Evolutionary conservation across 2,329 filamentous ascomycete species (phyloP).

Genomic region (Diplodia intermedia): DNA sequence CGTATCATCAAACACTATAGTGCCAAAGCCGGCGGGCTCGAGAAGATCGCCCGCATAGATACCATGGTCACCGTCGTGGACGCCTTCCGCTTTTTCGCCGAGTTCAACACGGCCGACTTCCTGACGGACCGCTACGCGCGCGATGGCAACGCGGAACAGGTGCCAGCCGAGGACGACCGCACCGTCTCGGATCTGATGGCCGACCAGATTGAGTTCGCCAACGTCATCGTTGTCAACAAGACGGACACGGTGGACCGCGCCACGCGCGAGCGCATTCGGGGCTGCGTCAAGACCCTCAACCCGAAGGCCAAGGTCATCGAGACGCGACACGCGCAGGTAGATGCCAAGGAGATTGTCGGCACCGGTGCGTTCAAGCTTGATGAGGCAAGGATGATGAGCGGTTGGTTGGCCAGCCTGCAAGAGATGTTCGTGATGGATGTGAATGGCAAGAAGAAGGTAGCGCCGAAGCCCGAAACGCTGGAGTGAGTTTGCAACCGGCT

Average conservation of each 20-base stretch:
- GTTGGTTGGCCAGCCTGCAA: constrained; percentile 74
- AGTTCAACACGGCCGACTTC: constrained; percentile 74
- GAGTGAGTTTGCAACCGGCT: constrained; percentile 54
- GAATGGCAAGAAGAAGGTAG: constrained; percentile 61
- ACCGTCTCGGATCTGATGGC: constrained; percentile 79
- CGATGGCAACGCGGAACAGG: constrained; percentile 56
- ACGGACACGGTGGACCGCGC: constrained; percentile 64
- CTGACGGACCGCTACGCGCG: constrained; percentile 66
- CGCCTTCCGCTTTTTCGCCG: constrained; percentile 73
- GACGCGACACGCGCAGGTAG: constrained; percentile 64
- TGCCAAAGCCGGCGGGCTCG: constrained; percentile 66
- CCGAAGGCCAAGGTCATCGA: constrained; percentile 70
- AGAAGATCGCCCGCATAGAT: constrained; percentile 70
- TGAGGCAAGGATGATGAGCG: constrained; percentile 68
- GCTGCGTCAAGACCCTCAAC: constrained; percentile 68
- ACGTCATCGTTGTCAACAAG: constrained; percentile 76
- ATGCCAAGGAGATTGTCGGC: constrained; percentile 69
- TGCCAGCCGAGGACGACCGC: constrained; percentile 71
- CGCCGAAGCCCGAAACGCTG: constrained; percentile 73
- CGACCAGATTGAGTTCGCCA: constrained; percentile 79
- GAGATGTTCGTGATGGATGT: constrained; percentile 70
- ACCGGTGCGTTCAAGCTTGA: constrained; percentile 71
- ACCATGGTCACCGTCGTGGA: constrained; percentile 77
- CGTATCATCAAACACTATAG: constrained; percentile 38
- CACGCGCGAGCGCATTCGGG: constrained; percentile 57